These are phyloP conservation scores for Amanita subjunquillea DNA, from an alignment of 768 basidiomycete species.

Conservation along the genomic window DNA sequence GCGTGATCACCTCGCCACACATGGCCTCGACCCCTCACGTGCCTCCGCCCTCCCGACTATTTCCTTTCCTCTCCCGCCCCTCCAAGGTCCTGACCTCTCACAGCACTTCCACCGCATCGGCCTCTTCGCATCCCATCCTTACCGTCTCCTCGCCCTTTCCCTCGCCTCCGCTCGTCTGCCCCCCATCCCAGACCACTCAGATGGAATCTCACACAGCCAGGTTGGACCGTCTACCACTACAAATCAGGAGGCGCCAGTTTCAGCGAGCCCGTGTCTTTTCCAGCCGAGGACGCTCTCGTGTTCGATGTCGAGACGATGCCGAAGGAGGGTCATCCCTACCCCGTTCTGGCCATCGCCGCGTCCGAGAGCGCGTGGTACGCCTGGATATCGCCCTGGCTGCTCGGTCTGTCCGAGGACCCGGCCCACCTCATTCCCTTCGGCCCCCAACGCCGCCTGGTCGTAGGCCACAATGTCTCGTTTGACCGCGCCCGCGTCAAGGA, in stretches of 20 bases:
- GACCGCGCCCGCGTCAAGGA: constrained; percentile 77
- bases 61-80: constrained; percentile 69
- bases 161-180: constrained; percentile 8
- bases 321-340: constrained; percentile 56
- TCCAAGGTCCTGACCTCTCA: constrained; percentile 74
- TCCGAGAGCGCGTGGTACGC: constrained; percentile 84
- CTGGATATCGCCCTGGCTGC: constrained; percentile 93
- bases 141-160: constrained; percentile 39
- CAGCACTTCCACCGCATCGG: constrained; percentile 89
- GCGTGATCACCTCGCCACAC: constrained; percentile 66
- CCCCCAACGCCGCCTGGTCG: constrained; percentile 44
- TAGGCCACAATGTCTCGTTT: constrained; percentile 95
- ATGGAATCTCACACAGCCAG: background rate
- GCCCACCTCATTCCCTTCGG: constrained; percentile 75
- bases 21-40: constrained; percentile 71
- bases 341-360: constrained; percentile 84
- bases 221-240: constrained; percentile 62
- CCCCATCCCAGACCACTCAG: constrained; percentile 14
- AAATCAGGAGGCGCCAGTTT: constrained; percentile 68
- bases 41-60: constrained; percentile 76
- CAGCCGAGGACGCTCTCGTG: constrained; percentile 64
- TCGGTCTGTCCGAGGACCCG: constrained; percentile 43
- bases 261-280: constrained; percentile 60
- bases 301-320: constrained; percentile 97
- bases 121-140: constrained; percentile 57